Evolutionary conservation across 163 green algal genomes (phyloP).

Genomic region (Volvox carteri): DNA sequence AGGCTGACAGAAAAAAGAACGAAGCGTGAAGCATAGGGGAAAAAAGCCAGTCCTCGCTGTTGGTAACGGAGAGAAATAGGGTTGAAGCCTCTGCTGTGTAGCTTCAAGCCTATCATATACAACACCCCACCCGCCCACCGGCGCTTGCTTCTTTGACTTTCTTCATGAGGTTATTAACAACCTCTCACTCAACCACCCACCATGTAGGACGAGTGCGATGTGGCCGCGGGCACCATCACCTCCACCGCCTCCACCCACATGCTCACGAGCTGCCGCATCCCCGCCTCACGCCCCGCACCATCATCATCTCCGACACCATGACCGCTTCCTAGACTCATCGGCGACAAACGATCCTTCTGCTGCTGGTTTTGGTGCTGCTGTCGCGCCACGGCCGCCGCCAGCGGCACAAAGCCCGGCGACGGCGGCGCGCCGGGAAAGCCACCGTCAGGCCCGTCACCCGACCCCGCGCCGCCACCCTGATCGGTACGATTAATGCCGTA

Average conservation of each 20-base stretch:
- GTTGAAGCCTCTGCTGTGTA: too few species aligned
- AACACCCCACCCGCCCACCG: too few species aligned
- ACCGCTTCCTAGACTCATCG: too few species aligned
- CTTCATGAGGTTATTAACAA: too few species aligned
- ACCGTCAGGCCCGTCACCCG: background rate
- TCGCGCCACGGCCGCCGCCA: conserved; percentile 24
- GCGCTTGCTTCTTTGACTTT: too few species aligned
- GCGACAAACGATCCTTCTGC: conserved; percentile 10
- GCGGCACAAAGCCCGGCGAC: conserved; percentile 19
- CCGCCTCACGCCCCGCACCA: conserved; percentile 1
- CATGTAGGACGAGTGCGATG: conserved; percentile 49
- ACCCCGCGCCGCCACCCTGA: background rate
- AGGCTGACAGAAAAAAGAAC: too few species aligned
- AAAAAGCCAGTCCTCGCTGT: too few species aligned
- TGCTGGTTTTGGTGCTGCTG: conserved; percentile 22
- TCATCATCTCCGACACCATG: too few species aligned
- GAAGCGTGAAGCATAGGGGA: too few species aligned
- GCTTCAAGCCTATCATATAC: too few species aligned
- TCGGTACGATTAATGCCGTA: conserved; percentile 1
- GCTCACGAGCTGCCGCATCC: background rate
- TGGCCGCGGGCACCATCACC: conserved; percentile 49
- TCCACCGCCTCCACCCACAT: conserved; percentile 34
- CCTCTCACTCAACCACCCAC: too few species aligned
- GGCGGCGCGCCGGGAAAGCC: background rate
- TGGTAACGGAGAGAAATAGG: too few species aligned